phyloP scores from a whole-genome alignment of 140 eudicot species.

The Stevia rebaudiana region DNA sequence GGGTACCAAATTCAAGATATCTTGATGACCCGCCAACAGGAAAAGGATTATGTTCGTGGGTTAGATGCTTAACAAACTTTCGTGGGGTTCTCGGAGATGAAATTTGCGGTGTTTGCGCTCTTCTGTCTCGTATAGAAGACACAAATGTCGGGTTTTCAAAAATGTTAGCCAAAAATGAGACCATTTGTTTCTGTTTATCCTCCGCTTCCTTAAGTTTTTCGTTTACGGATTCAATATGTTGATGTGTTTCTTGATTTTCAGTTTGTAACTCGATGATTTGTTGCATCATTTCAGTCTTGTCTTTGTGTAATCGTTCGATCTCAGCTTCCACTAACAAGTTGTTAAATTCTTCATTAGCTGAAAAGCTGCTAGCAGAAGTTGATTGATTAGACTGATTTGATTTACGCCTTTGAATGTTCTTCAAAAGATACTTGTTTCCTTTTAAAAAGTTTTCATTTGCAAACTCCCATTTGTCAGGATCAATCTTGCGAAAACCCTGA shows the following conservation, averaged over 20 bases:
- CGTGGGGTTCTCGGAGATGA: conserved; percentile 38
- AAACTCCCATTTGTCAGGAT: conserved; percentile 84
- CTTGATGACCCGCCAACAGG: conserved; percentile 1
- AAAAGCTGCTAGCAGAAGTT: conserved; percentile 24
- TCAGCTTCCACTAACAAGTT: conserved; percentile 40
- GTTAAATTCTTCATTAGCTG: conserved; percentile 30
- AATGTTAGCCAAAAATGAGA: conserved; percentile 63
- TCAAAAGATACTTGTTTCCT: conserved; percentile 65
- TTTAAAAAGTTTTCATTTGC: conserved; percentile 53
- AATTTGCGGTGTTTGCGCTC: conserved; percentile 16
- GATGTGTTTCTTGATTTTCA: conserved; percentile 53
- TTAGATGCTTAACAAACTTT: conserved; percentile 52
- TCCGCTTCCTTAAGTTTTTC: conserved; percentile 72
- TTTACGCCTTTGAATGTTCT: conserved; percentile 73
- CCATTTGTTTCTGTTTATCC: conserved; percentile 69
- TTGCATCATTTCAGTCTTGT: conserved; percentile 61
- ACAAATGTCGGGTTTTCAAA: conserved; percentile 44
- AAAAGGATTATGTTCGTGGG: conserved; percentile 30
- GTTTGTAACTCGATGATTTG: conserved; percentile 63
- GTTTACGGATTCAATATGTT: conserved; percentile 49
- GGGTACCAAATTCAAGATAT: neutral
- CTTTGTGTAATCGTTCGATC: conserved; percentile 52
- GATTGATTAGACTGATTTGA: conserved; percentile 24
- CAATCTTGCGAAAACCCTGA: conserved; percentile 87
- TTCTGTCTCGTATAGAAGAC: conserved; percentile 20